phyloP scores from a whole-genome alignment of 768 basidiomycete genomes.

The Tricholoma sp. region DNA sequence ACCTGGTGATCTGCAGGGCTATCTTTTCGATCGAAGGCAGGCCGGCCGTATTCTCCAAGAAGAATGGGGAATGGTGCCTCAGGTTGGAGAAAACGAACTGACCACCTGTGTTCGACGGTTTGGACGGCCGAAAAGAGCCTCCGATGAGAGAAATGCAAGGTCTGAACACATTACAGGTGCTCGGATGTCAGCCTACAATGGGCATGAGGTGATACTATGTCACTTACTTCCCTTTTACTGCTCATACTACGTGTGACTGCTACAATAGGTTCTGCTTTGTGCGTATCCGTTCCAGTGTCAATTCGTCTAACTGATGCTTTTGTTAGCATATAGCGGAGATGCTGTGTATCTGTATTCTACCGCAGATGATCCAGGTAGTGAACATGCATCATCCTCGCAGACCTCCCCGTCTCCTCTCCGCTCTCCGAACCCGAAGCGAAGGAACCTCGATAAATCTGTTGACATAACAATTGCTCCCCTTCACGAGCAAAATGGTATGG shows the following conservation, averaged over 20 bases:
- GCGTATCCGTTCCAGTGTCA: slow-evolving; percentile 20
- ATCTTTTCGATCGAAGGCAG: slow-evolving; percentile 80
- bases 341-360: slow-evolving; percentile 73
- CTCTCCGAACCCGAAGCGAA: slow-evolving; percentile 22
- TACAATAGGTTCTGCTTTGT: slow-evolving; percentile 58
- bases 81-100: slow-evolving; percentile 35
- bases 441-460: slow-evolving; percentile 11
- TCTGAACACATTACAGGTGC: slow-evolving; percentile 71
- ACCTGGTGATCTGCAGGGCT: slow-evolving; percentile 44
- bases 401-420: slow-evolving; percentile 25
- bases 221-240: background rate
- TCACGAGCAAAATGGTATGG: slow-evolving; percentile 18
- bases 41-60: slow-evolving; percentile 51
- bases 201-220: slow-evolving; percentile 56
- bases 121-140: slow-evolving; percentile 37
- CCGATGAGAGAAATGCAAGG: slow-evolving; percentile 27
- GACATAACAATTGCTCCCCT: slow-evolving; percentile 1
- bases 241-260: background rate
- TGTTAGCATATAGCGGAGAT: slow-evolving; percentile 66
- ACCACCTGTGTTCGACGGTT: slow-evolving; percentile 83
- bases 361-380: slow-evolving; percentile 46
- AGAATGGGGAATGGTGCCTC: slow-evolving; percentile 64
- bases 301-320: slow-evolving; percentile 1
- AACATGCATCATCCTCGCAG: slow-evolving; percentile 14
- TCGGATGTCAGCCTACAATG: slow-evolving; percentile 64